phyloP scores from a whole-genome alignment of 331 rosid genomes.

The Cydonia oblonga region DNA sequence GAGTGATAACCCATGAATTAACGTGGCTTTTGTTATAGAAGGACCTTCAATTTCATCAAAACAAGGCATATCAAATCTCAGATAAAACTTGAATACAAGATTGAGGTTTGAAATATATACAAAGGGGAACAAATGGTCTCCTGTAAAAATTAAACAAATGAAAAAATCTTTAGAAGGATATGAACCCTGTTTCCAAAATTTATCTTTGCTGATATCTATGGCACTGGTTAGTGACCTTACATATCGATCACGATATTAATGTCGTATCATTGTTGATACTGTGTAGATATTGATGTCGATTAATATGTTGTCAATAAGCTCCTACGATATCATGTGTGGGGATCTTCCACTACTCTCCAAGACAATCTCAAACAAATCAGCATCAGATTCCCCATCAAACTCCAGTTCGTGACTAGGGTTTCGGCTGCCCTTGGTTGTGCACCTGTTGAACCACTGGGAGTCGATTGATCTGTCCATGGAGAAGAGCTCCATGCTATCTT shows the following conservation, averaged over 20 bases:
- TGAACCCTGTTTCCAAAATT: not conserved
- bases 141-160: not conserved
- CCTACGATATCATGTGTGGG: constrained; percentile 22
- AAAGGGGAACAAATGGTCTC: not conserved
- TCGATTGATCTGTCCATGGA: constrained; percentile 91
- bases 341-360: constrained; percentile 51
- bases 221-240: not conserved
- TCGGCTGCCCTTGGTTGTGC: constrained; percentile 46
- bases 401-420: constrained; percentile 26
- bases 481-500: constrained; percentile 85
- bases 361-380: constrained; percentile 83
- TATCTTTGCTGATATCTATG: not conserved
- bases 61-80: too few species aligned
- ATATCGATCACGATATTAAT: not conserved
- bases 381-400: constrained; percentile 71
- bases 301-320: not conserved
- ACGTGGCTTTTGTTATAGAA: not conserved
- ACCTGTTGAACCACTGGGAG: constrained; percentile 54
- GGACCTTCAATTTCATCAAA: not conserved
- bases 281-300: not conserved
- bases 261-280: too few species aligned
- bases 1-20: not conserved
- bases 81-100: not conserved
- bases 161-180: not conserved
- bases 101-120: constrained; percentile 22